phyloP scores from a whole-genome alignment of 208 protist genomes.

The Trichomonas vaginalis region DNA sequence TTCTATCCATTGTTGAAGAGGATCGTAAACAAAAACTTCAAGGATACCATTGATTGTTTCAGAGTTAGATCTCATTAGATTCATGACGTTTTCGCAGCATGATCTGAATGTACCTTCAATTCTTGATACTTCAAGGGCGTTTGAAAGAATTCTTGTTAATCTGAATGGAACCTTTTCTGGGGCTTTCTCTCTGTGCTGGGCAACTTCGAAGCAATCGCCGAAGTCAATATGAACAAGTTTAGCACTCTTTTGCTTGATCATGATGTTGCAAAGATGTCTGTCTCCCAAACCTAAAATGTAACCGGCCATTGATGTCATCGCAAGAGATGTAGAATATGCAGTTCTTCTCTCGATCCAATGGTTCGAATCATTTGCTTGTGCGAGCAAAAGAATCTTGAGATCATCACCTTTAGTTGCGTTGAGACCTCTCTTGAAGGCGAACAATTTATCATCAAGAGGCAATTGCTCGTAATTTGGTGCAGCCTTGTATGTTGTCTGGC shows the following conservation, averaged over 20 bases:
- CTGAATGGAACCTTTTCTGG: constrained; percentile 19
- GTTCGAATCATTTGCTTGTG: not conserved
- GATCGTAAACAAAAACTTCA: constrained; percentile 18
- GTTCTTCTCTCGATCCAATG: constrained; percentile 5
- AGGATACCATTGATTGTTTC: not conserved
- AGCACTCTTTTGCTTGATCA: not conserved
- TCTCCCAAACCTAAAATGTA: constrained; percentile 7
- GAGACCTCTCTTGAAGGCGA: not conserved
- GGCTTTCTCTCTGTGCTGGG: not conserved
- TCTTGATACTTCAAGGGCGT: not conserved
- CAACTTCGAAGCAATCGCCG: constrained; percentile 1
- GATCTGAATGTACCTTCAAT: constrained; percentile 7
- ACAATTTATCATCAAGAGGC: not conserved
- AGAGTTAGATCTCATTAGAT: not conserved
- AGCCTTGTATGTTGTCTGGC: not conserved
- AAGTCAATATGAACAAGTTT: constrained; percentile 18
- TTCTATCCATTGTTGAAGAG: constrained; percentile 35
- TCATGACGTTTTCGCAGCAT: not conserved
- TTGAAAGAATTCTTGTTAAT: not conserved
- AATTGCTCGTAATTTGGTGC: not conserved
- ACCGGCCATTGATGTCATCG: not conserved
- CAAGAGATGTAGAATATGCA: not conserved
- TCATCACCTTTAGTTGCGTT: not conserved
- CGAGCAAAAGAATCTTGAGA: not conserved
- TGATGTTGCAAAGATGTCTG: constrained; percentile 3